Percentiles rank a stretch among this genome's conserved stretches.
Conservation (phyloP, 192 early-diverging fungal genomes). For the Podila epicladia region DNA sequence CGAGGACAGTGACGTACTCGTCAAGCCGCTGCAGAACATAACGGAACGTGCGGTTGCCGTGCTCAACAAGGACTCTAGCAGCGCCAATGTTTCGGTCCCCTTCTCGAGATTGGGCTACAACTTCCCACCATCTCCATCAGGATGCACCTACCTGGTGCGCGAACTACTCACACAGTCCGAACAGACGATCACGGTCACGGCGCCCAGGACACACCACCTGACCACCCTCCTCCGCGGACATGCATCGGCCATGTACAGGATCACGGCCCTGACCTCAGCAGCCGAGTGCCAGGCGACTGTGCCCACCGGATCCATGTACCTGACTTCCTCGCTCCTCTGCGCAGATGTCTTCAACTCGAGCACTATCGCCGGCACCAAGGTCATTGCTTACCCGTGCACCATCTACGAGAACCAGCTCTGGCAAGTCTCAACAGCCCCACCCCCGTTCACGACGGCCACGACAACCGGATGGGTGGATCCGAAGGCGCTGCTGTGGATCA, state of each 20-base stretch:
- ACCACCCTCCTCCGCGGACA: constrained; percentile 8
- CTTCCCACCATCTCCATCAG: neutral
- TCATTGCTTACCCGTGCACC: constrained; percentile 19
- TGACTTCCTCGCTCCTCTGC: constrained; percentile 40
- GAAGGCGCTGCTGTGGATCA: constrained; percentile 27
- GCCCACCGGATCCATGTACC: constrained; percentile 30
- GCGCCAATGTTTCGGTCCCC: constrained; percentile 21
- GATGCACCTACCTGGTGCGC: constrained; percentile 24
- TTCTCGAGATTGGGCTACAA: constrained; percentile 43
- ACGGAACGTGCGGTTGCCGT: constrained; percentile 33
- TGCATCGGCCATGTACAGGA: constrained; percentile 25
- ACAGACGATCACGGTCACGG: constrained; percentile 4
- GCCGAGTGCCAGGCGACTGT: constrained; percentile 14
- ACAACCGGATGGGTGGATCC: neutral
- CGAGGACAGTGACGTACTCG: constrained; percentile 19
- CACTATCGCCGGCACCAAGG: constrained; percentile 1
- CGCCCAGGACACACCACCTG: constrained; percentile 18
- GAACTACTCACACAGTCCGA: constrained; percentile 36
- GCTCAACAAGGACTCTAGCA: constrained; percentile 23
- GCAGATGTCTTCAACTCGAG: constrained; percentile 14
- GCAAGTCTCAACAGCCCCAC: constrained; percentile 25
- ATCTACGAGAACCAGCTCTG: constrained; percentile 31
- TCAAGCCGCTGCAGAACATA: constrained; percentile 27
- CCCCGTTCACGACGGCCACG: constrained; percentile 12
- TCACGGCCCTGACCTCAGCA: constrained; percentile 7